Percentiles rank a stretch among this genome's conserved stretches.
Evolutionary conservation across 1,284 basidiomycete species (phyloP).

Genomic region (Leccinum proximum): DNA sequence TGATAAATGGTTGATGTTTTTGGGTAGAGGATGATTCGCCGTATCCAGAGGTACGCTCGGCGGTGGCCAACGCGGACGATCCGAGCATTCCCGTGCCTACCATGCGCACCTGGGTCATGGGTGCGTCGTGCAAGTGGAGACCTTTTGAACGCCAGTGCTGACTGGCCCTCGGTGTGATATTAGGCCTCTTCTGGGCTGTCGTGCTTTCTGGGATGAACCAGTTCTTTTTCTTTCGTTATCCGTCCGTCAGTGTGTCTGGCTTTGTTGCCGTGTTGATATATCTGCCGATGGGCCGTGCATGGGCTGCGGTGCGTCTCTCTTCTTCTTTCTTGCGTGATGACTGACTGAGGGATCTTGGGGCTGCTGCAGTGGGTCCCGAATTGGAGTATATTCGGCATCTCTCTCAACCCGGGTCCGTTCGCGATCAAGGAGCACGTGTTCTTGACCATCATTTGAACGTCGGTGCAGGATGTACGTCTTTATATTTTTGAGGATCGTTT

Average conservation of each 20-base stretch:
- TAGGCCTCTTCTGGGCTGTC: conserved; percentile 47
- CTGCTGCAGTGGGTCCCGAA: conserved; percentile 43
- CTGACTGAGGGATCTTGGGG: background rate
- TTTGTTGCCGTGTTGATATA: conserved; percentile 62
- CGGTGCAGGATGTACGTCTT: conserved; percentile 39
- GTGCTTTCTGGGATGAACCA: conserved; percentile 61
- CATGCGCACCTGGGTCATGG: conserved; percentile 64
- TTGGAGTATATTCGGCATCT: conserved; percentile 51
- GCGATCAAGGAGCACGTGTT: conserved; percentile 70
- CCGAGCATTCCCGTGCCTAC: conserved; percentile 56
- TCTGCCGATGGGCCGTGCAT: conserved; percentile 61
- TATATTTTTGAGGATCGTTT: background rate
- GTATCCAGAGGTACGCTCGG: conserved; percentile 77
- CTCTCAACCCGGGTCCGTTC: conserved; percentile 71
- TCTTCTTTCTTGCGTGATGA: background rate
- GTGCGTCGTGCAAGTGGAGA: conserved; percentile 29
- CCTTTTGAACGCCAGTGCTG: conserved; percentile 1
- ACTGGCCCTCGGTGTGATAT: background rate
- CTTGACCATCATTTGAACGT: conserved; percentile 81
- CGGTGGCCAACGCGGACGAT: conserved; percentile 74
- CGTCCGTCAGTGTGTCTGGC: conserved; percentile 46
- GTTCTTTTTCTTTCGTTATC: conserved; percentile 68
- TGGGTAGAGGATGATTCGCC: conserved; percentile 51
- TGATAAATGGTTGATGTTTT: no score
- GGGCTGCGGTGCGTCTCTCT: conserved; percentile 39